Percentiles rank a stretch among this genome's conserved stretches.
Conservation (phyloP, 805 yeast genomes). For the Wickerhamomyces subpelliculosus region DNA sequence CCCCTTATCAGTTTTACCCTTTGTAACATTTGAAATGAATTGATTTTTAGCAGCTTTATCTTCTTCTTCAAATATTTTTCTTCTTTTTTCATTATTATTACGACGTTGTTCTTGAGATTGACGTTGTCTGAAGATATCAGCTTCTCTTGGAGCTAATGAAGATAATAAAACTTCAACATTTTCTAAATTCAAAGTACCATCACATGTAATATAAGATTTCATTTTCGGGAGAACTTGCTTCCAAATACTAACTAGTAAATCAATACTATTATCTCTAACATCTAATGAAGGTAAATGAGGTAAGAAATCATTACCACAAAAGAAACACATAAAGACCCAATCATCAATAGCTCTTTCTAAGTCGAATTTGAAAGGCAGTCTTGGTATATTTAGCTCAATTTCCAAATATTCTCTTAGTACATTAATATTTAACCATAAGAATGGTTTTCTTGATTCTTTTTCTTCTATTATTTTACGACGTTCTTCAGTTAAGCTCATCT, state of each 20-base stretch:
- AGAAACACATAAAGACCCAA: slow-evolving; percentile 98
- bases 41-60: slow-evolving; percentile 37
- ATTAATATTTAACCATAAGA: slow-evolving; percentile 87
- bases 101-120: slow-evolving; percentile 65
- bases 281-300: slow-evolving; percentile 95
- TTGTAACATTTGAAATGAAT: slow-evolving; percentile 46
- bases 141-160: slow-evolving; percentile 67
- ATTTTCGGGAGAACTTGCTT: slow-evolving; percentile 58
- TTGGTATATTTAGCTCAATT: slow-evolving; percentile 69
- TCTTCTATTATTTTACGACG: slow-evolving; percentile 32
- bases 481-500: slow-evolving; percentile 53
- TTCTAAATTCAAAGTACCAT: slow-evolving; percentile 71
- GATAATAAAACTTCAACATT: slow-evolving; percentile 69
- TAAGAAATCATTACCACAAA: slow-evolving; percentile 96
- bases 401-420: slow-evolving; percentile 83
- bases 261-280: slow-evolving; percentile 92
- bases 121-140: slow-evolving; percentile 63
- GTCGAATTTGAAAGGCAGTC: slow-evolving; percentile 69
- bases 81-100: slow-evolving; percentile 56
- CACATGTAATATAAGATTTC: slow-evolving; percentile 80
- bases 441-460: slow-evolving; percentile 58
- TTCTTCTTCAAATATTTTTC: slow-evolving; percentile 42
- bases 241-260: slow-evolving; percentile 77
- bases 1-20: slow-evolving; percentile 64
- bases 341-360: slow-evolving; percentile 95